These are phyloP conservation scores for Punica granatum DNA, from an alignment of 345 rosid species.

Conservation along the genomic window DNA sequence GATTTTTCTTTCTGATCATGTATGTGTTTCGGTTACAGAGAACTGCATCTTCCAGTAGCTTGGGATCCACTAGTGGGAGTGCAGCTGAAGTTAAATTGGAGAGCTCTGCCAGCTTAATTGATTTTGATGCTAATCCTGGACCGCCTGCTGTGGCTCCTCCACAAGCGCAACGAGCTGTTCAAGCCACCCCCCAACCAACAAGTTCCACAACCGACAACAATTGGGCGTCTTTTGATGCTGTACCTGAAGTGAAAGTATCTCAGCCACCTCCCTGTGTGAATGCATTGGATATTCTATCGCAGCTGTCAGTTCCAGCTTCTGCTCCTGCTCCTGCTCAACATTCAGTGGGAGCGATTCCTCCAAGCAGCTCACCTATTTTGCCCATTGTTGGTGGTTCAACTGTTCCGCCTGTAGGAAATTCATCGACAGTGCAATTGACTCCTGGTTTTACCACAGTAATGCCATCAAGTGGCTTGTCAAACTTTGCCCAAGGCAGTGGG, in stretches of 20 bases:
- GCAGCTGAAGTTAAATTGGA: constrained; percentile 59
- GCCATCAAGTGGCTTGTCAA: constrained; percentile 22
- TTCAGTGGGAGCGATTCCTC: constrained; percentile 26
- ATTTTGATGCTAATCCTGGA: constrained; percentile 81
- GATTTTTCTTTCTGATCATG: background rate
- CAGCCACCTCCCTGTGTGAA: constrained; percentile 41
- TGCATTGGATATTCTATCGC: constrained; percentile 71
- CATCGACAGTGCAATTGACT: constrained; percentile 17
- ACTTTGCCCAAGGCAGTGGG: constrained; percentile 25
- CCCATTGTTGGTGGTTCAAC: constrained; percentile 22
- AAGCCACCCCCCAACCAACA: constrained; percentile 30
- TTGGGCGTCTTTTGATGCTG: constrained; percentile 73
- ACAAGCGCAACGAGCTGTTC: constrained; percentile 39
- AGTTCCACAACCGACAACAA: constrained; percentile 41
- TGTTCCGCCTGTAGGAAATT: constrained; percentile 19
- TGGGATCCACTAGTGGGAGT: constrained; percentile 53
- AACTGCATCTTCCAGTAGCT: constrained; percentile 55
- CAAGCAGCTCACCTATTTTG: constrained; percentile 19
- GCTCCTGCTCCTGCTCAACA: constrained; percentile 40
- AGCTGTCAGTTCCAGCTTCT: constrained; percentile 48
- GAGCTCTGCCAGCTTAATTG: constrained; percentile 68
- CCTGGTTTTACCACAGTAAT: constrained; percentile 21
- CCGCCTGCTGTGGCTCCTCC: constrained; percentile 37
- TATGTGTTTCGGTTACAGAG: constrained; percentile 38
- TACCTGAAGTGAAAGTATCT: constrained; percentile 37